Evolutionary conservation across 208 protist species (phyloP), one percentile per base, ranked within the genome.

Genomic region (Crithidia expoeki): DNA sequence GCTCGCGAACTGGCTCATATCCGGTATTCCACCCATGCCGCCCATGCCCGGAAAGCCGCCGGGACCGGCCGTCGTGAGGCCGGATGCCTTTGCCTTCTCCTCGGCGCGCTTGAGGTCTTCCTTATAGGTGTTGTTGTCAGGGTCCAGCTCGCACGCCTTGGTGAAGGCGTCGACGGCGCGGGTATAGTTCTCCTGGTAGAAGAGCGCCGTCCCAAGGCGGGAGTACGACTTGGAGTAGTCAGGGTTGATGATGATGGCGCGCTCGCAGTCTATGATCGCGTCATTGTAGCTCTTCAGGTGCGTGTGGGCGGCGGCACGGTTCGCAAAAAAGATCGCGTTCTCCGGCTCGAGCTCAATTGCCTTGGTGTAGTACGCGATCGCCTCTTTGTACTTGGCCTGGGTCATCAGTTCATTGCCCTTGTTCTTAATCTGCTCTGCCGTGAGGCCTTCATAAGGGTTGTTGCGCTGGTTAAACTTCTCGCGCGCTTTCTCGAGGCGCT

Each of bases 351-450:
- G 68, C 74, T 98, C 94, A 68, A 98, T 97, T 9, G 94, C 90
- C 81, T 97, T 97, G 68, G 85, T 95, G 83, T 98, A 98, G 79
- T 84, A 96, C 14, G 85, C 90, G 63, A 98, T 92, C 34, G 94
- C 94, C 68, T 96, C 88, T 81, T 97, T 94, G 83, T 97, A 96
- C 81, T 98, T 96, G 46, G 84, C 81, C 81, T 93, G 76, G 46
- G 79, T 71, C 89, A 98, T 96, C 30, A 96, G 57, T 51, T 96
- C 91, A 68, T 98, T 98, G 56, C 94, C 94, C 67, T 97, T 96
- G 70, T 84, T 90, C 78, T 98, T 98, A 53, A 96, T 90, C 75
- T 98, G 84, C 68, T 97, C 93, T 14, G 94, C 89, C 0, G 85
- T 91, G 64, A 97, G 83, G 28, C 92, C 91, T 46, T 92, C 86